Conservation (phyloP, 495 filamentous ascomycete species). For the Pyronema omphalodes region DNA sequence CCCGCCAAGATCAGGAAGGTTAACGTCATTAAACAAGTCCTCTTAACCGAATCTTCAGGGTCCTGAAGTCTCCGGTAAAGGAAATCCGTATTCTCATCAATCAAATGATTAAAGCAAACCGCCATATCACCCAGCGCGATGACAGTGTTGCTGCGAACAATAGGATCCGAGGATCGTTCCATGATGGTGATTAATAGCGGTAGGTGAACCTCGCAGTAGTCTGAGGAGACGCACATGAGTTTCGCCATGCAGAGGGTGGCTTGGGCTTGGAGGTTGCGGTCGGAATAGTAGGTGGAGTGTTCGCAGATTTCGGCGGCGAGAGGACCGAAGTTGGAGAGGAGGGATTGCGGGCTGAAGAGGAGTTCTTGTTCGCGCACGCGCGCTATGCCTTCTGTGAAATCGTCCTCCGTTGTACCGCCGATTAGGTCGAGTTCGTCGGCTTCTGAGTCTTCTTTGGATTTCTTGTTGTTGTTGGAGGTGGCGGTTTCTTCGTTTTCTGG, state of each 20-base stretch:
- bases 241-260: conserved; percentile 95
- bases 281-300: conserved; percentile 28
- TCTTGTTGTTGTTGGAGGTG: conserved; percentile 30
- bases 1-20: conserved; percentile 95
- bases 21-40: conserved; percentile 94
- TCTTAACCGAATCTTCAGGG: conserved; percentile 71
- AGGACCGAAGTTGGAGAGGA: conserved; percentile 77
- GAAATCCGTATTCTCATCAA: conserved; percentile 98
- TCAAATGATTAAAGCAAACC: conserved; percentile 97
- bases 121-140: conserved; percentile 95
- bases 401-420: conserved; percentile 91
- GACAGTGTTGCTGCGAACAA: conserved; percentile 84
- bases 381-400: conserved; percentile 91
- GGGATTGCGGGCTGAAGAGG: conserved; percentile 65
- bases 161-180: conserved; percentile 76
- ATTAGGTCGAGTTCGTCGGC: conserved; percentile 85
- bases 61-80: conserved; percentile 86
- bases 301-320: conserved; percentile 83
- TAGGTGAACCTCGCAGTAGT: conserved; percentile 89
- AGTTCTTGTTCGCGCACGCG: conserved; percentile 84
- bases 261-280: conserved; percentile 74
- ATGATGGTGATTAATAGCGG: conserved; percentile 94
- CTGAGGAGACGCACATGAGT: conserved; percentile 80
- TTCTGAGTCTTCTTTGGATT: conserved; percentile 40
- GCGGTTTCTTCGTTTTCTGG: conserved; percentile 34